A percentile compares a stretch with the other conserved stretches of the same genome.
These are phyloP conservation scores for Chamaenerion angustifolium DNA, from an alignment of 345 rosid species.

Conservation along the genomic window DNA sequence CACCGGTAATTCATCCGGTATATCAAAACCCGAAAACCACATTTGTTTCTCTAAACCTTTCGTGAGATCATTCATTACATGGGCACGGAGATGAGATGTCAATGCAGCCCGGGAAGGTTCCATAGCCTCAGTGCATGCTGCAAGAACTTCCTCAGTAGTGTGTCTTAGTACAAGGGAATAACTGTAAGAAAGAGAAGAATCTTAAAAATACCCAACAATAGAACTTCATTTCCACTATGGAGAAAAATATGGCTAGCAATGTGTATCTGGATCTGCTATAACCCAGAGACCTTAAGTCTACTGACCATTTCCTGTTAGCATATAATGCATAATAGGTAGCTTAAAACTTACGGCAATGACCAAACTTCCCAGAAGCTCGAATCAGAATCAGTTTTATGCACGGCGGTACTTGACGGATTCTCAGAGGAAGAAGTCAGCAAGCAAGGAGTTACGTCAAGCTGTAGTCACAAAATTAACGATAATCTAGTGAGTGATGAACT, in stretches of 20 bases:
- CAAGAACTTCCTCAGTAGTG: slow-evolving; percentile 92
- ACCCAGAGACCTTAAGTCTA: no score
- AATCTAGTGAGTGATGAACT: background rate
- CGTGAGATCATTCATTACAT: slow-evolving; percentile 61
- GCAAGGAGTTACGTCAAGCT: slow-evolving; percentile 81
- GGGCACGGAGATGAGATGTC: slow-evolving; percentile 62
- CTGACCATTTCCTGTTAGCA: background rate
- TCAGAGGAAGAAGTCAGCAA: slow-evolving; percentile 50
- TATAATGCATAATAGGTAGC: background rate
- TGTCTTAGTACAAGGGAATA: slow-evolving; percentile 91
- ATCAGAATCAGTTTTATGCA: slow-evolving; percentile 19
- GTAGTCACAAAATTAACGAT: slow-evolving; percentile 21
- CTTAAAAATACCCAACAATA: background rate
- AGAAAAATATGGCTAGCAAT: background rate
- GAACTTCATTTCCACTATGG: background rate
- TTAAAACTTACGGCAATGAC: slow-evolving; percentile 66
- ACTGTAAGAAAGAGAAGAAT: slow-evolving; percentile 24
- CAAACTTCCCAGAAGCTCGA: slow-evolving; percentile 48
- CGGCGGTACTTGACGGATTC: slow-evolving; percentile 17
- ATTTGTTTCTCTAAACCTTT: slow-evolving; percentile 49
- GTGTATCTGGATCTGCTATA: background rate
- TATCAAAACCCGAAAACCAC: slow-evolving; percentile 81
- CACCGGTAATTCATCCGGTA: slow-evolving; percentile 50
- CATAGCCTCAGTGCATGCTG: slow-evolving; percentile 71
- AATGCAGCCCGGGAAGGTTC: slow-evolving; percentile 69